phyloP scores from a whole-genome alignment of 768 basidiomycete genomes.

The Symmetrospora coprosmae region DNA sequence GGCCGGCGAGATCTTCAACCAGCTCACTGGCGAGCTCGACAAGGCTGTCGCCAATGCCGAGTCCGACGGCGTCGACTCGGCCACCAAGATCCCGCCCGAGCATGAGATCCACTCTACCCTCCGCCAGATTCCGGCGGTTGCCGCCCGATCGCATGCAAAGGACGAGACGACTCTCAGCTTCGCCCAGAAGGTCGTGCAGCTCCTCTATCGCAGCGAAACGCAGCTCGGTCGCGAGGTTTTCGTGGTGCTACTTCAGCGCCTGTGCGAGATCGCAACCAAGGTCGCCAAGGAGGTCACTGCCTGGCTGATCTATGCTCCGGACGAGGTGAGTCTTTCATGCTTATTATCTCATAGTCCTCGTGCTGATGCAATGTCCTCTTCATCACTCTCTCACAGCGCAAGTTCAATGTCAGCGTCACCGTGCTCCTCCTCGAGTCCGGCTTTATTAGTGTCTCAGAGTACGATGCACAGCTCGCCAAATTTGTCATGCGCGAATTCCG shows the following conservation, averaged over 20 bases:
- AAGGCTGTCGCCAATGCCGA: constrained; percentile 50
- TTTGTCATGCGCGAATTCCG: constrained; percentile 63
- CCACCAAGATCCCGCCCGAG: constrained; percentile 54
- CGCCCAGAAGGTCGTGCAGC: constrained; percentile 91
- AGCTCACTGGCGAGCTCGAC: constrained; percentile 55
- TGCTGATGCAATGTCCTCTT: constrained; percentile 11
- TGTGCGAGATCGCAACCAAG: constrained; percentile 77
- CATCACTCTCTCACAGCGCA: constrained; percentile 49
- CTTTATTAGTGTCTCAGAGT: constrained; percentile 58
- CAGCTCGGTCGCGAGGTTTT: constrained; percentile 86
- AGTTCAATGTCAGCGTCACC: constrained; percentile 88
- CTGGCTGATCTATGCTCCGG: constrained; percentile 92
- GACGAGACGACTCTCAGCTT: constrained; percentile 78
- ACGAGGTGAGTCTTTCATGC: constrained; percentile 53
- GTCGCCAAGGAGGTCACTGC: constrained; percentile 92
- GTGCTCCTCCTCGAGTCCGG: constrained; percentile 72
- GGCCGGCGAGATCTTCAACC: constrained; percentile 67
- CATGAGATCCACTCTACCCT: constrained; percentile 76
- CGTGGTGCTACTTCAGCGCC: constrained; percentile 69
- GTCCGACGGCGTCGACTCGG: constrained; percentile 58
- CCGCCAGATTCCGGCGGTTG: constrained; percentile 64
- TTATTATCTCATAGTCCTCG: background rate
- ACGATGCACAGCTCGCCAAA: constrained; percentile 83
- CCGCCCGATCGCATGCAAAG: constrained; percentile 62
- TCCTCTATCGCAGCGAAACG: constrained; percentile 74